These are phyloP conservation scores for Exophiala sp. DNA, from an alignment of 2,329 filamentous ascomycete genomes.

Conservation along the genomic window DNA sequence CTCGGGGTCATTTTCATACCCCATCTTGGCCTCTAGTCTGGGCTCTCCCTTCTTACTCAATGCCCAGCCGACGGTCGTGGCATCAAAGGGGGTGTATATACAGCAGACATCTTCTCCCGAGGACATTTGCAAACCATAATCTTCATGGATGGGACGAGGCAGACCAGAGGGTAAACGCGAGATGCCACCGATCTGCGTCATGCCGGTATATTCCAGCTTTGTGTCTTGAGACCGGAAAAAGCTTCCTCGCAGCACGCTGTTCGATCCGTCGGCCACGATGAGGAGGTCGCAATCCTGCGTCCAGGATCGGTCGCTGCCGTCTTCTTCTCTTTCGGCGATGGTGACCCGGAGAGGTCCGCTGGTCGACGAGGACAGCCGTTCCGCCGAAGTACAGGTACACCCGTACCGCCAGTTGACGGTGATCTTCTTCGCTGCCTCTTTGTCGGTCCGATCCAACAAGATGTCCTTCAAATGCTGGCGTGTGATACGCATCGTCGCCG, in stretches of 20 bases:
- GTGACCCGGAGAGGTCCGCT: background rate
- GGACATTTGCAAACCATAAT: conserved; percentile 41
- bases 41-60: conserved; percentile 33
- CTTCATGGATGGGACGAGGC: conserved; percentile 32
- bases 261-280: background rate
- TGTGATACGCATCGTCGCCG: background rate
- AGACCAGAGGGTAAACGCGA: conserved; percentile 22
- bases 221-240: background rate
- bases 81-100: conserved; percentile 45
- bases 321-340: background rate
- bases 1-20: background rate
- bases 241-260: background rate
- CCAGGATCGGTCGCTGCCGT: background rate
- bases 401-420: background rate
- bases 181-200: background rate
- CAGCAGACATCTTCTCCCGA: conserved; percentile 40
- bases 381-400: background rate
- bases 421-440: background rate
- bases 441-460: background rate
- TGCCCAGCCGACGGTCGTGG: conserved; percentile 41
- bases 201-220: background rate
- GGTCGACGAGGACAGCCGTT: background rate
- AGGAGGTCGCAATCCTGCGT: background rate
- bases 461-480: background rate
- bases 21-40: background rate